These are phyloP conservation scores for Aspergillus texensis DNA, from an alignment of 2,329 filamentous ascomycete genomes.

Conservation along the genomic window DNA sequence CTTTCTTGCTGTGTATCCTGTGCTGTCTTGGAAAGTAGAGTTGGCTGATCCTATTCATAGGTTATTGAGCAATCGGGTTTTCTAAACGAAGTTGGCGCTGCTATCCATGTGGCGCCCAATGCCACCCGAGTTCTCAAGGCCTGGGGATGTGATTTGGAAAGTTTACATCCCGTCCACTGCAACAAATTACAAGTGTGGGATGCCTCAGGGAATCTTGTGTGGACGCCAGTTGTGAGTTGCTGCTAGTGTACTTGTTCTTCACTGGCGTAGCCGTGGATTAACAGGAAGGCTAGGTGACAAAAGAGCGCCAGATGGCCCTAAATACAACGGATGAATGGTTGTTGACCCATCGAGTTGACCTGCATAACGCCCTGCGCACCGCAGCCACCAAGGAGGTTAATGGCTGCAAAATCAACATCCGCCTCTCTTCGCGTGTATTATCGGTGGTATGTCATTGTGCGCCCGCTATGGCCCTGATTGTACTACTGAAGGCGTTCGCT, in stretches of 20 bases:
- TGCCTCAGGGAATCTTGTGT: background rate
- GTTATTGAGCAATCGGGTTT: constrained; percentile 28
- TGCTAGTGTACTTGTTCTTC: background rate
- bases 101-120: constrained; percentile 36
- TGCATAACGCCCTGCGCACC: background rate
- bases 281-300: background rate
- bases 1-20: constrained; percentile 16
- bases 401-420: background rate
- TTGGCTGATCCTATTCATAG: background rate
- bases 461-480: background rate
- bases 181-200: background rate
- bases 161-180: background rate
- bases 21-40: background rate
- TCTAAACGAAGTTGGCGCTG: constrained; percentile 37
- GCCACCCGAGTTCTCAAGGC: constrained; percentile 30
- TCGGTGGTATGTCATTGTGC: background rate
- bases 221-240: background rate
- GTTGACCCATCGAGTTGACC: background rate
- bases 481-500: background rate
- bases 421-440: background rate
- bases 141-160: constrained; percentile 23
- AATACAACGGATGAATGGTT: background rate
- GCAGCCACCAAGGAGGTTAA: background rate
- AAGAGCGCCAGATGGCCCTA: background rate
- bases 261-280: background rate